phyloP scores from a whole-genome alignment of 345 rosid species.

The Hibiscus trionum region DNA sequence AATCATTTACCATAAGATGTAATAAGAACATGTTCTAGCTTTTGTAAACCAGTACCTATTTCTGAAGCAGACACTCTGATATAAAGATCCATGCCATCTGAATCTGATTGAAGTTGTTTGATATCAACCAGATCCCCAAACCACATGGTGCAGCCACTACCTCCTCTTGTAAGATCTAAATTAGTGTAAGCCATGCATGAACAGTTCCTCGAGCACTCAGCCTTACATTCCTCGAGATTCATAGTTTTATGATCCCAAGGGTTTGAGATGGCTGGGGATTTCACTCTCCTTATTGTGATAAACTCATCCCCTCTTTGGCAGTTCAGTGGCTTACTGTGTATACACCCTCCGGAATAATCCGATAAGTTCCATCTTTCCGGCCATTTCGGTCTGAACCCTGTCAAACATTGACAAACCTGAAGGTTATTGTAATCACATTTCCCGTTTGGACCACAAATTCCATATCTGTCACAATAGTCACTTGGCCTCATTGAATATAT shows the following conservation, averaged over 20 bases:
- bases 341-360: slow-evolving; percentile 41
- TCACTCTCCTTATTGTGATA: slow-evolving; percentile 20
- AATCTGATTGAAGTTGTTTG: neutral
- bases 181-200: slow-evolving; percentile 14
- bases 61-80: slow-evolving; percentile 45
- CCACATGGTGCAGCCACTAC: slow-evolving; percentile 5
- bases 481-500: neutral
- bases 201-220: slow-evolving; percentile 9
- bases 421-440: slow-evolving; percentile 25
- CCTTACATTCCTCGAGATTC: slow-evolving; percentile 6
- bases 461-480: slow-evolving; percentile 1
- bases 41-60: neutral
- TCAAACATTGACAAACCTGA: slow-evolving; percentile 35
- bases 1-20: neutral
- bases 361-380: slow-evolving; percentile 21
- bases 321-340: slow-evolving; percentile 18
- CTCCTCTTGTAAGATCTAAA: neutral
- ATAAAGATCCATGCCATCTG: slow-evolving; percentile 33
- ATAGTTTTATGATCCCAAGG: slow-evolving; percentile 18
- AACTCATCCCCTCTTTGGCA: slow-evolving; percentile 31
- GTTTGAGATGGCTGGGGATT: slow-evolving; percentile 31
- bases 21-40: neutral
- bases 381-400: slow-evolving; percentile 28
- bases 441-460: slow-evolving; percentile 32
- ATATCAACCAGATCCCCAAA: slow-evolving; percentile 15